Evolutionary conservation across 139 green algal species (phyloP).

Genomic region (Chara braunii): DNA sequence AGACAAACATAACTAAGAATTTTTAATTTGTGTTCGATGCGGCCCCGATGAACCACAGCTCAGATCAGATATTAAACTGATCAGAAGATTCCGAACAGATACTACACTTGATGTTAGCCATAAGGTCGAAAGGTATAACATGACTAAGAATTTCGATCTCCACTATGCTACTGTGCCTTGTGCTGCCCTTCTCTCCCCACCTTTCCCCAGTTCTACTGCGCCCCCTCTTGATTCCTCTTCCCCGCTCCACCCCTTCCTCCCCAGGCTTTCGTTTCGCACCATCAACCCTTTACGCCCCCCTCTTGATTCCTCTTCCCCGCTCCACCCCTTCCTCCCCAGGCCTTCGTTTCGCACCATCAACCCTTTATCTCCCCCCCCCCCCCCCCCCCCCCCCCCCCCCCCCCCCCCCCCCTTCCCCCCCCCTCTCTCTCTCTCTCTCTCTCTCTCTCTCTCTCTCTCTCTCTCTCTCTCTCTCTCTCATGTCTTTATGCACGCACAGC

Average conservation of each 20-base stretch:
- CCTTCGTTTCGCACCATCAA: neutral
- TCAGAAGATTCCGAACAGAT: no score
- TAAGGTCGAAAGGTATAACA: no score
- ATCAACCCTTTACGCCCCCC: neutral
- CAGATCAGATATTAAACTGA: no score
- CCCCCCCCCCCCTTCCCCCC: neutral
- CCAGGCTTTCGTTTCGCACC: neutral
- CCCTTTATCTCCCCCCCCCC: neutral
- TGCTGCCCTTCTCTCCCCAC: no score
- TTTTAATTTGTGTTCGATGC: no score
- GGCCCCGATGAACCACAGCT: no score
- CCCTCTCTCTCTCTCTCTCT: neutral
- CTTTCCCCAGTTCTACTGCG: no score
- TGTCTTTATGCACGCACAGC: neutral
- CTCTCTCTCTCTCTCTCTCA: neutral
- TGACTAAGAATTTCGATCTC: no score
- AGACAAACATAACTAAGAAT: no score
- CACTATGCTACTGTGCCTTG: no score
- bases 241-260: neutral
- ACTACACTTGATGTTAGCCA: no score
- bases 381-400: neutral
- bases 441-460: conserved; percentile 1
- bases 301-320: neutral
- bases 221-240: neutral
- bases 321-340: neutral